Evolutionary conservation across 306 rosid species (phyloP).

Genomic region (Rubus idaeus): DNA sequence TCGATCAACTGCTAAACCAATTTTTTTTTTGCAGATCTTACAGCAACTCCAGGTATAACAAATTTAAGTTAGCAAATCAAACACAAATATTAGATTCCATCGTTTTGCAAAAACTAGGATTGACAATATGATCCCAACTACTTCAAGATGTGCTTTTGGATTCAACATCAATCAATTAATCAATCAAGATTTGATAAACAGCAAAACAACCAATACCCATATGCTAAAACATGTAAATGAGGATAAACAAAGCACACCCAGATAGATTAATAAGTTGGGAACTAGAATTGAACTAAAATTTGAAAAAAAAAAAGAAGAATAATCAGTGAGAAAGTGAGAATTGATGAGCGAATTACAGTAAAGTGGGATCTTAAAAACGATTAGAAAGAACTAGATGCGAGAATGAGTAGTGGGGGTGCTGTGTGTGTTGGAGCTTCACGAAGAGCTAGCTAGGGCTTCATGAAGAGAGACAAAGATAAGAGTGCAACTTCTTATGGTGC

Average conservation of each 20-base stretch:
- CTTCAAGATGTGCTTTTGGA: too few species aligned
- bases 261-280: not conserved
- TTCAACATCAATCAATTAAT: too few species aligned
- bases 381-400: constrained; percentile 65
- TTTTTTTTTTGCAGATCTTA: not conserved
- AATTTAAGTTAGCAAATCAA: not conserved
- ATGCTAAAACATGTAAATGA: constrained; percentile 6
- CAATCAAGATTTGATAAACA: not conserved
- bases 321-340: too few species aligned
- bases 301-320: too few species aligned
- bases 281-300: not conserved
- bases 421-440: too few species aligned
- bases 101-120: too few species aligned
- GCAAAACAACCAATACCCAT: constrained; percentile 1
- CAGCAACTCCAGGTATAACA: not conserved
- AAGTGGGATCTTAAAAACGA: constrained; percentile 88
- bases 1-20: not conserved
- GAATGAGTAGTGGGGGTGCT: not conserved
- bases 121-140: not conserved
- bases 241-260: not conserved
- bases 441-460: too few species aligned
- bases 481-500: too few species aligned
- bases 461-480: too few species aligned
- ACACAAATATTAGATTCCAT: not conserved
- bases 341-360: constrained; percentile 15